These are phyloP conservation scores for Lachancea cidri DNA, from an alignment of 805 yeast genomes.

Conservation along the genomic window DNA sequence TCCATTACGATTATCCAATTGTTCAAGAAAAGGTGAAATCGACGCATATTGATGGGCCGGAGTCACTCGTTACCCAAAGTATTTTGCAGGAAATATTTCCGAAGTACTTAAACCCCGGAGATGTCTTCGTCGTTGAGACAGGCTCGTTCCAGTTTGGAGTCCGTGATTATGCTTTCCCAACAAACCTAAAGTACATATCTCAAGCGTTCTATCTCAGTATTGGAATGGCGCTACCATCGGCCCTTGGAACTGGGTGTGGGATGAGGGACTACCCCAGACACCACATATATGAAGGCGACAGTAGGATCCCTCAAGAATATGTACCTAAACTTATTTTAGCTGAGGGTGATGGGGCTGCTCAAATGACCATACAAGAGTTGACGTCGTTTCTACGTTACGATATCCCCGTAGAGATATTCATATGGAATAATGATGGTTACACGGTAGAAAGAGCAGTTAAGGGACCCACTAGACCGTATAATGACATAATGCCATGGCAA, in stretches of 20 bases:
- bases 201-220: conserved; percentile 81
- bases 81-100: conserved; percentile 39
- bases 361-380: conserved; percentile 87
- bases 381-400: conserved; percentile 56
- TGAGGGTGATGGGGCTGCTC: conserved; percentile 94
- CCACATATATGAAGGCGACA: conserved; percentile 27
- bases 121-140: conserved; percentile 73
- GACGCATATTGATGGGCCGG: conserved; percentile 4
- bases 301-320: conserved; percentile 17
- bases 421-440: conserved; percentile 83
- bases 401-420: conserved; percentile 61
- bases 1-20: conserved; percentile 17
- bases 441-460: conserved; percentile 83
- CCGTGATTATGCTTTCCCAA: conserved; percentile 61
- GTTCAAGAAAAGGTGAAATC: conserved; percentile 1
- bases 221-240: conserved; percentile 83
- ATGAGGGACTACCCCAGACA: conserved; percentile 43
- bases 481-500: conserved; percentile 79
- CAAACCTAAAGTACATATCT: conserved; percentile 45
- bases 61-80: conserved; percentile 44
- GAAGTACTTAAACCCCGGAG: conserved; percentile 51
- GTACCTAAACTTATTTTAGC: conserved; percentile 59
- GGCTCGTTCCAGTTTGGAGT: conserved; percentile 78
- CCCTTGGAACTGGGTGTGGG: conserved; percentile 78
- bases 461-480: conserved; percentile 72